phyloP scores from a whole-genome alignment of 768 basidiomycete species.

The Galerina sulciceps region DNA sequence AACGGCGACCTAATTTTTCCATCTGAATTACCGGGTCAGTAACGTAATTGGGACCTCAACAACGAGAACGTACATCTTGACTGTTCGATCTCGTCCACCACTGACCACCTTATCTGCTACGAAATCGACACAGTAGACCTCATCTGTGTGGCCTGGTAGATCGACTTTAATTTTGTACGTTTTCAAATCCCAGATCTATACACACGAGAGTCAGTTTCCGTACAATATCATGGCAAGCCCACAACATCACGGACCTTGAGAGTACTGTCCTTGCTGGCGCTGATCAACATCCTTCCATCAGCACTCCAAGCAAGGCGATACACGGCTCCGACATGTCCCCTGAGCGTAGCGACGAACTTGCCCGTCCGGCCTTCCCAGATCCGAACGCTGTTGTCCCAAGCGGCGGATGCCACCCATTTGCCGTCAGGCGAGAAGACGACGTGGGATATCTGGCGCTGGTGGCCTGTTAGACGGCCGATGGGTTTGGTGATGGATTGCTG shows the following conservation, averaged over 20 bases:
- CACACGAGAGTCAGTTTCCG: no score
- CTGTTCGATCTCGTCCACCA: slow-evolving; percentile 88
- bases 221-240: background rate
- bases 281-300: slow-evolving; percentile 89
- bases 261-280: slow-evolving; percentile 95
- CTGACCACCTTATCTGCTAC: slow-evolving; percentile 99
- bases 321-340: slow-evolving; percentile 94
- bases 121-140: slow-evolving; percentile 99
- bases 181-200: slow-evolving; percentile 93
- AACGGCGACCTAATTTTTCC: slow-evolving; percentile 17
- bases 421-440: slow-evolving; percentile 96
- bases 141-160: slow-evolving; percentile 94
- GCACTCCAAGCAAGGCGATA: slow-evolving; percentile 96
- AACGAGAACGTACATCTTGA: slow-evolving; percentile 81
- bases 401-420: slow-evolving; percentile 87
- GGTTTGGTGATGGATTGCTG: slow-evolving; percentile 39
- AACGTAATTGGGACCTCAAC: background rate
- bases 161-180: slow-evolving; percentile 95
- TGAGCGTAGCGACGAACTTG: slow-evolving; percentile 87
- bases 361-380: slow-evolving; percentile 88
- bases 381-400: slow-evolving; percentile 89
- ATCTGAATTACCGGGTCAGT: slow-evolving; percentile 13
- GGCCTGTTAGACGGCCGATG: slow-evolving; percentile 81
- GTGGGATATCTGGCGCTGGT: slow-evolving; percentile 93
- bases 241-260: slow-evolving; percentile 69